phyloP scores from a whole-genome alignment of 305 asterid species.

The Fraxinus latifolia region DNA sequence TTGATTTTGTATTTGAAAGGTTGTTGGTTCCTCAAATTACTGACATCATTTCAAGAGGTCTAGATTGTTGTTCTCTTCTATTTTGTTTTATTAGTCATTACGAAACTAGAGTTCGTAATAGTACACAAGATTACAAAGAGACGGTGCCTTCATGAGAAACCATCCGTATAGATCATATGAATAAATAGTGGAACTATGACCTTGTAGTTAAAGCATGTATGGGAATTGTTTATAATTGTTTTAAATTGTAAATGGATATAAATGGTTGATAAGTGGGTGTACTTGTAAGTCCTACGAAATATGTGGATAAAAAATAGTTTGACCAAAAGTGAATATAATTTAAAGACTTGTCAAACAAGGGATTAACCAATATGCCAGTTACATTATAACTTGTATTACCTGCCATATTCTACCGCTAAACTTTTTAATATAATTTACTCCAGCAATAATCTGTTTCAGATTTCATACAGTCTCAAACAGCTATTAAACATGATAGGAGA shows the following conservation, averaged over 20 bases:
- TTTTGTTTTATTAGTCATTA: neutral
- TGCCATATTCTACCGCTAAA: neutral
- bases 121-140: neutral
- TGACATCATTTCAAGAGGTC: no score
- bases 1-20: no score
- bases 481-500: neutral
- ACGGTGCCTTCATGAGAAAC: neutral
- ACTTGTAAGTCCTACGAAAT: neutral
- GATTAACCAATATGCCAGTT: neutral
- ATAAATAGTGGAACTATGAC: neutral
- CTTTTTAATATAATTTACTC: neutral
- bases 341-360: neutral
- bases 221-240: neutral
- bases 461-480: constrained; percentile 4
- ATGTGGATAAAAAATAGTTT: neutral
- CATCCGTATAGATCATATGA: neutral
- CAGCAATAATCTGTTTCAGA: neutral
- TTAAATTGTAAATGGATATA: neutral
- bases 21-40: no score
- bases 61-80: no score
- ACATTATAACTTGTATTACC: neutral
- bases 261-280: neutral
- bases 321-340: neutral
- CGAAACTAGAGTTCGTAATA: neutral
- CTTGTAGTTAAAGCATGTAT: neutral